Conservation (phyloP, 441 rosid species). For the Daphne laureola region DNA sequence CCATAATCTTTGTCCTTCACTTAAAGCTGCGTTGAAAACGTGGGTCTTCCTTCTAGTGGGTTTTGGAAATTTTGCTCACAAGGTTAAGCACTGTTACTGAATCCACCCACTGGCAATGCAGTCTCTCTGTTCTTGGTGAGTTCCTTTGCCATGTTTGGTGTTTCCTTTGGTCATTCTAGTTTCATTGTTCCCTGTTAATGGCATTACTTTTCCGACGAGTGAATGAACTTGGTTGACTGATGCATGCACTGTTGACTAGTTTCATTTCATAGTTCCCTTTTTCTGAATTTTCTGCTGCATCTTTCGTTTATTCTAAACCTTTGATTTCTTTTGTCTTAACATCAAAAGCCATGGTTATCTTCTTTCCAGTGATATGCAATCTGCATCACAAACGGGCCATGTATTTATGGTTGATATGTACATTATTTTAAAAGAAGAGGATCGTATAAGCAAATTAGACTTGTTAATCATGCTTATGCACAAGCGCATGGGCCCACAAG, state of each 20-base stretch:
- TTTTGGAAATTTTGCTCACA: constrained; percentile 15
- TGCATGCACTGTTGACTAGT: too few relatives aligned
- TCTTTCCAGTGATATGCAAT: background rate
- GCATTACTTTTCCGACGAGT: background rate
- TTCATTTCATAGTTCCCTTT: constrained; percentile 1
- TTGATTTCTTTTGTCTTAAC: background rate
- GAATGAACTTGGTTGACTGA: background rate
- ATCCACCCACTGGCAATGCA: constrained; percentile 32
- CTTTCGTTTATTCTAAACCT: background rate
- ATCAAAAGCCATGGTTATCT: constrained; percentile 1
- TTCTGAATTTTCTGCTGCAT: background rate
- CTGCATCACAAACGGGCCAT: too few relatives aligned
- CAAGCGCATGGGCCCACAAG: constrained; percentile 39
- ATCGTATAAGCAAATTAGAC: constrained; percentile 18
- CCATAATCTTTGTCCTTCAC: constrained; percentile 22
- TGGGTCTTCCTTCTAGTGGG: constrained; percentile 27
- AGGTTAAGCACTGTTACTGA: constrained; percentile 15
- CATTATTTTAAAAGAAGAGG: constrained; percentile 11
- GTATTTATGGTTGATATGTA: background rate
- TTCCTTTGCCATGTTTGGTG: constrained; percentile 7
- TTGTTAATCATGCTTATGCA: constrained; percentile 17
- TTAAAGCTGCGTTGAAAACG: constrained; percentile 16
- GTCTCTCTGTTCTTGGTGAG: constrained; percentile 36
- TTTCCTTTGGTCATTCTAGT: background rate
- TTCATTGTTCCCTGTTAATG: background rate